Conservation (phyloP, 176 grass and related monocot genomes). For the Avena eriantha region DNA sequence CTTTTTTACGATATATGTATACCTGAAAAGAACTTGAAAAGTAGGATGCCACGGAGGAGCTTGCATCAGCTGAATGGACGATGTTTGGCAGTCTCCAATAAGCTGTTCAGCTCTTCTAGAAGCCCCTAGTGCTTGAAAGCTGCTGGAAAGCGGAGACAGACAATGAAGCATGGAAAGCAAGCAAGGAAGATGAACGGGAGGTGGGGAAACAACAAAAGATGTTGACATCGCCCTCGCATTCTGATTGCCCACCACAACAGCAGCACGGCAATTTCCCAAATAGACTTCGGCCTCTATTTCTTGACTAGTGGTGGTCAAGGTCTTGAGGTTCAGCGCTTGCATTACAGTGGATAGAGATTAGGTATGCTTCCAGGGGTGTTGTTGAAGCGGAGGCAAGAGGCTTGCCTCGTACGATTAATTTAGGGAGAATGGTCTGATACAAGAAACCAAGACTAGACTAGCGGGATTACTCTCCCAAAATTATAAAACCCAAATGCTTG, state of each 20-base stretch:
- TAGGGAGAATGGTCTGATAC: too few species aligned
- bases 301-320: conserved; percentile 12
- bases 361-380: too few species aligned
- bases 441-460: too few species aligned
- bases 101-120: conserved; percentile 39
- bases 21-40: not conserved
- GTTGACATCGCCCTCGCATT: not conserved
- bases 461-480: too few species aligned
- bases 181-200: not conserved
- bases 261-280: conserved; percentile 4
- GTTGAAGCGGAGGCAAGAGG: too few species aligned
- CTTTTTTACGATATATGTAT: not conserved
- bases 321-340: not conserved
- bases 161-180: not conserved
- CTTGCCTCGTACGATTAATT: too few species aligned
- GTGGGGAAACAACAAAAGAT: not conserved
- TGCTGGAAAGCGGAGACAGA: not conserved
- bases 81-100: not conserved
- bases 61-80: not conserved
- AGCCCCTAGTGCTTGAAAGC: conserved; percentile 23
- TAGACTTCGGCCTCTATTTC: not conserved
- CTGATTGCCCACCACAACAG: not conserved
- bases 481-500: too few species aligned
- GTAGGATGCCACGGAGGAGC: not conserved
- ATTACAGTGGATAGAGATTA: not conserved